phyloP scores from a whole-genome alignment of 768 basidiomycete genomes.

The Pisolithus orientalis region DNA sequence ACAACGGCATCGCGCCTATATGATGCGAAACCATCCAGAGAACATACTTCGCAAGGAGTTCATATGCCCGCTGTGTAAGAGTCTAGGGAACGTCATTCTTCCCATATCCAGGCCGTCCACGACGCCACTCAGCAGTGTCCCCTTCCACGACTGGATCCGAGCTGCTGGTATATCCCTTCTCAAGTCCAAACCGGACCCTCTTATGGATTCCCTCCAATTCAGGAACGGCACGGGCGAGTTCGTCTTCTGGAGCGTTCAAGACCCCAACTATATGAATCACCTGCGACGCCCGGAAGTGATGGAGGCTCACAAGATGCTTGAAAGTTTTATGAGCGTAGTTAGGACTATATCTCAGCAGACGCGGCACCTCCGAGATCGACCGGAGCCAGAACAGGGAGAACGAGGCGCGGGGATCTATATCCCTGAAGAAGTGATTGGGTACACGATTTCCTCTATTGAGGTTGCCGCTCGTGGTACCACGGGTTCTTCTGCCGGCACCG shows the following conservation, averaged over 20 bases:
- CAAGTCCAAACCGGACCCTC: constrained; percentile 70
- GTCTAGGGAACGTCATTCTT: constrained; percentile 88
- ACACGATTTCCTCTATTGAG: constrained; percentile 81
- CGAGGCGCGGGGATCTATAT: constrained; percentile 84
- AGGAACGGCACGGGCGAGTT: constrained; percentile 82
- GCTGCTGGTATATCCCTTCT: constrained; percentile 85
- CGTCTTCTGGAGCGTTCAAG: constrained; percentile 84
- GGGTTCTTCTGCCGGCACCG: constrained; percentile 38
- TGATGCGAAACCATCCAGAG: constrained; percentile 91
- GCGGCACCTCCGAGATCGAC: constrained; percentile 70
- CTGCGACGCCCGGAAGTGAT: constrained; percentile 48
- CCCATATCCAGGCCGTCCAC: constrained; percentile 60
- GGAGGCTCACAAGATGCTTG: constrained; percentile 75
- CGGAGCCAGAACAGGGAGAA: constrained; percentile 65
- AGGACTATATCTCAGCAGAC: constrained; percentile 82
- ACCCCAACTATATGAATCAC: constrained; percentile 57
- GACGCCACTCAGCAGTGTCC: constrained; percentile 39
- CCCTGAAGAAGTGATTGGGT: constrained; percentile 86
- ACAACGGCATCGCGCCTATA: constrained; percentile 81
- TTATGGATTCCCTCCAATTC: constrained; percentile 67
- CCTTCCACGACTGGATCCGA: constrained; percentile 87
- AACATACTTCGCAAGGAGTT: constrained; percentile 91
- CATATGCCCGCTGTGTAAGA: constrained; percentile 96
- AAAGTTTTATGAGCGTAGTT: constrained; percentile 74
- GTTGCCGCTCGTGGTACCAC: constrained; percentile 64